These are phyloP conservation scores for Hortiboletus campestris DNA, from an alignment of 768 basidiomycete genomes.

Conservation along the genomic window DNA sequence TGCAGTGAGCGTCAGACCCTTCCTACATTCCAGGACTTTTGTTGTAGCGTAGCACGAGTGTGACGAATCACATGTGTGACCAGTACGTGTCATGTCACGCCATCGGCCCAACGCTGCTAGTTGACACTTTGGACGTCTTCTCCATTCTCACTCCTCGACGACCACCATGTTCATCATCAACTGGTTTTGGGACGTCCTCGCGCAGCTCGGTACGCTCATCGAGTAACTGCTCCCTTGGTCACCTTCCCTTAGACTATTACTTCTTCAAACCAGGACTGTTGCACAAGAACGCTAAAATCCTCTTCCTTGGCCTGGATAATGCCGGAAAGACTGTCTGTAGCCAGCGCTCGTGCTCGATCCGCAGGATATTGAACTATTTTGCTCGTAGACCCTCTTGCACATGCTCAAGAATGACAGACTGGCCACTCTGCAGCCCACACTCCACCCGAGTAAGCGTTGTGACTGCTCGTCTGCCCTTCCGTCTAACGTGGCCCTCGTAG, in stretches of 20 bases:
- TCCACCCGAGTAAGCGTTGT: constrained; percentile 85
- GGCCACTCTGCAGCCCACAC: constrained; percentile 95
- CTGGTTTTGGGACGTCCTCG: constrained; percentile 97
- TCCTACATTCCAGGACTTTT: constrained; percentile 44
- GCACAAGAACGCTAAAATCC: constrained; percentile 99
- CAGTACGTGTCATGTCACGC: constrained; percentile 21
- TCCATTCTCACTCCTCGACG: constrained; percentile 20
- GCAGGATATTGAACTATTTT: constrained; percentile 2
- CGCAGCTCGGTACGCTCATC: constrained; percentile 74
- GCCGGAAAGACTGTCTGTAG: constrained; percentile 92
- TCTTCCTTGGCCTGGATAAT: constrained; percentile 98
- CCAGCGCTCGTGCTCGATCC: not conserved
- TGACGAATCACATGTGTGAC: constrained; percentile 10
- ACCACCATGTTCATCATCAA: constrained; percentile 77
- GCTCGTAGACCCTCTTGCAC: constrained; percentile 81
- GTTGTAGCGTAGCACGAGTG: not conserved
- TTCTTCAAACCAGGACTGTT: constrained; percentile 64
- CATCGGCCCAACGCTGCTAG: not conserved
- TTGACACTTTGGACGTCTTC: constrained; percentile 20
- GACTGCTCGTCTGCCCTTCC: not conserved
- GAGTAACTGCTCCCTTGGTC: not conserved
- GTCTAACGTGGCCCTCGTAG: constrained; percentile 40
- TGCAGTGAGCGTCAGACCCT: constrained; percentile 66
- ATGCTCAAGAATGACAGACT: constrained; percentile 99
- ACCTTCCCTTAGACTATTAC: not conserved